Conservation (phyloP, 129 eudicot species). For the Helianthus annuus region DNA sequence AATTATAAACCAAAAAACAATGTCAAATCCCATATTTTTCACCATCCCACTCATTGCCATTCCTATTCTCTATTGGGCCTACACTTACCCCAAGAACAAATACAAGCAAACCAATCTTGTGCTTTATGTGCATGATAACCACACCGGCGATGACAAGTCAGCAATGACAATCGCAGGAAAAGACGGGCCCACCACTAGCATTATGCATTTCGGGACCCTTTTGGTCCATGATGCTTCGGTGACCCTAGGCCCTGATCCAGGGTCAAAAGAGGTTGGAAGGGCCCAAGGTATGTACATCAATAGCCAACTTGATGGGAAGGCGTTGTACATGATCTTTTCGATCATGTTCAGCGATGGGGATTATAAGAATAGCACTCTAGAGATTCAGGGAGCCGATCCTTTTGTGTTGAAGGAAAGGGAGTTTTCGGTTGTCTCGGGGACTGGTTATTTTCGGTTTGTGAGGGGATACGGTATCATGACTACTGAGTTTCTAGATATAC, state of each 20-base stretch:
- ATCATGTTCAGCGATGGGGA: conserved; percentile 50
- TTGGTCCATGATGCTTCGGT: conserved; percentile 50
- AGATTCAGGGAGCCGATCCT: conserved; percentile 61
- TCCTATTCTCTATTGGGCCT: conserved; percentile 53
- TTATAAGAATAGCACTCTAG: conserved; percentile 55
- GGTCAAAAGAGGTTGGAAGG: conserved; percentile 46
- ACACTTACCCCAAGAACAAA: conserved; percentile 23
- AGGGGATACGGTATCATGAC: conserved; percentile 62
- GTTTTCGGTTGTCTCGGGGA: conserved; percentile 62
- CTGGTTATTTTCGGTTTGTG: conserved; percentile 53
- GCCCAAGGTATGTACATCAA: conserved; percentile 66
- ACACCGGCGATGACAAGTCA: conserved; percentile 43
- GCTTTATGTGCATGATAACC: conserved; percentile 56
- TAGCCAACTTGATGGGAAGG: conserved; percentile 59
- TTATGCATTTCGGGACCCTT: conserved; percentile 50
- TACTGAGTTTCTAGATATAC: conserved; percentile 52
- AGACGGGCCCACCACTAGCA: conserved; percentile 49
- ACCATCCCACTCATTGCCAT: conserved; percentile 45
- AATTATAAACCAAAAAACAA: conserved; percentile 8
- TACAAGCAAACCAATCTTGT: conserved; percentile 48
- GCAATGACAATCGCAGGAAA: conserved; percentile 54
- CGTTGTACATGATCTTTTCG: conserved; percentile 49
- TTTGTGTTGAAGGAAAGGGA: conserved; percentile 53
- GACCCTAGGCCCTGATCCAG: conserved; percentile 42
- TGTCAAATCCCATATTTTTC: conserved; percentile 43